Conservation (phyloP, 2,329 filamentous ascomycete genomes). For the Paracoccidioides lutzii region DNA sequence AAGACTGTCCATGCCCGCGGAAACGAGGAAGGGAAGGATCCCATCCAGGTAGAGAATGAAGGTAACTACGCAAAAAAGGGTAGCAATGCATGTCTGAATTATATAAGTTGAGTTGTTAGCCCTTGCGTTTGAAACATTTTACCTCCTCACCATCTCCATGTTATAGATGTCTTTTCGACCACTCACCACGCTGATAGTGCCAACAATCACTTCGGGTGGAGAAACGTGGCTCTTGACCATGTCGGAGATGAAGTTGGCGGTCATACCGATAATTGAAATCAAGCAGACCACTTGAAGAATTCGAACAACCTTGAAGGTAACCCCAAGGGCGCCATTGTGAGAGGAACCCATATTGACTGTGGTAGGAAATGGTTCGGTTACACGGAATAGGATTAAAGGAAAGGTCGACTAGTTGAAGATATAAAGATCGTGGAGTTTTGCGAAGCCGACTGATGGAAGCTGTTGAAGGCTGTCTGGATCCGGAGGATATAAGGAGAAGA, state of each 20-base stretch:
- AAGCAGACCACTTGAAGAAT: conserved; percentile 58
- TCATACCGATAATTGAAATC: conserved; percentile 65
- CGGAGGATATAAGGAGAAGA: background rate
- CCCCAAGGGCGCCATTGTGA: conserved; percentile 60
- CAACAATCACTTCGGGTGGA: conserved; percentile 61
- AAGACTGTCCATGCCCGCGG: conserved; percentile 50
- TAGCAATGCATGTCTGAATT: conserved; percentile 58
- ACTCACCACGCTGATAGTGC: conserved; percentile 67
- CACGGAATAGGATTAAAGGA: background rate
- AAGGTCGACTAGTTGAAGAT: background rate
- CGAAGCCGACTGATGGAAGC: background rate
- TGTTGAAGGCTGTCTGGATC: background rate
- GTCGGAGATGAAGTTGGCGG: conserved; percentile 66
- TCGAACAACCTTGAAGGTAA: conserved; percentile 63
- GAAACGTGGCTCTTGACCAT: conserved; percentile 54
- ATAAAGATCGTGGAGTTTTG: background rate
- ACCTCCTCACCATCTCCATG: background rate
- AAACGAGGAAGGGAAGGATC: conserved; percentile 61
- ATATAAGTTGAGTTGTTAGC: background rate
- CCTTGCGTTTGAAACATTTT: conserved; percentile 3
- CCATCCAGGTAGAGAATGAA: conserved; percentile 71
- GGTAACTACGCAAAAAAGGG: conserved; percentile 66
- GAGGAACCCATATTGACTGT: conserved; percentile 35
- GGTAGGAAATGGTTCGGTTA: background rate
- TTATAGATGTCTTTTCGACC: background rate